Evolutionary conservation across 768 basidiomycete species (phyloP).

Genomic region (Zangia roseola): DNA sequence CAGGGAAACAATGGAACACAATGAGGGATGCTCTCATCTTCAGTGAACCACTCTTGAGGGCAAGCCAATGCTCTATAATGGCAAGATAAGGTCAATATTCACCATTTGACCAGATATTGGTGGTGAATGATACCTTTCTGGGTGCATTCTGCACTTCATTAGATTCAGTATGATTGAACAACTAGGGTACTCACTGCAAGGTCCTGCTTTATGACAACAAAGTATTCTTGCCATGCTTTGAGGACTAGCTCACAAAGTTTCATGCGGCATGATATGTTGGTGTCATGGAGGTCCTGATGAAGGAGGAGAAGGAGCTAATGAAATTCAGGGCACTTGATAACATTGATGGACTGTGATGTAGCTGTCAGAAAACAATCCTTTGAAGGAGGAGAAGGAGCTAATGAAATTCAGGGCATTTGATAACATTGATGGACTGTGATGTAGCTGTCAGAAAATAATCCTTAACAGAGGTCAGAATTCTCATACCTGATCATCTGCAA

Average conservation of each 20-base stretch:
- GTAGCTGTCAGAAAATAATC: background rate
- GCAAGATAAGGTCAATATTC: background rate
- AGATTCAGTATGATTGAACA: background rate
- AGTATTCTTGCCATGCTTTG: conserved; percentile 22
- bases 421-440: conserved; percentile 2
- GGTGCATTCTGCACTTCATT: background rate
- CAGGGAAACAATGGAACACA: background rate
- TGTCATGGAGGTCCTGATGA: conserved; percentile 19
- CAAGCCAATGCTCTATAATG: background rate
- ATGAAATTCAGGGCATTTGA: too few species aligned
- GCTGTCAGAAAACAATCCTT: too few species aligned
- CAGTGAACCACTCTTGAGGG: background rate
- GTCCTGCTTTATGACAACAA: conserved; percentile 18
- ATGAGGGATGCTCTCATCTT: background rate
- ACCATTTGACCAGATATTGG: background rate
- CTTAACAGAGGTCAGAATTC: background rate
- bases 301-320: conserved; percentile 22
- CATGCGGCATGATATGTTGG: conserved; percentile 28
- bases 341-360: conserved; percentile 1
- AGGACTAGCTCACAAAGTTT: conserved; percentile 22
- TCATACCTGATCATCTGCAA: conserved; percentile 8
- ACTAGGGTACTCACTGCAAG: conserved; percentile 19
- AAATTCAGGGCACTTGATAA: conserved; percentile 24
- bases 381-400: too few species aligned
- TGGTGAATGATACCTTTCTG: background rate